Percentiles rank a stretch among this genome's conserved stretches.
Conservation (phyloP, 805 yeast species). For the Spathaspora hagerdaliae region DNA sequence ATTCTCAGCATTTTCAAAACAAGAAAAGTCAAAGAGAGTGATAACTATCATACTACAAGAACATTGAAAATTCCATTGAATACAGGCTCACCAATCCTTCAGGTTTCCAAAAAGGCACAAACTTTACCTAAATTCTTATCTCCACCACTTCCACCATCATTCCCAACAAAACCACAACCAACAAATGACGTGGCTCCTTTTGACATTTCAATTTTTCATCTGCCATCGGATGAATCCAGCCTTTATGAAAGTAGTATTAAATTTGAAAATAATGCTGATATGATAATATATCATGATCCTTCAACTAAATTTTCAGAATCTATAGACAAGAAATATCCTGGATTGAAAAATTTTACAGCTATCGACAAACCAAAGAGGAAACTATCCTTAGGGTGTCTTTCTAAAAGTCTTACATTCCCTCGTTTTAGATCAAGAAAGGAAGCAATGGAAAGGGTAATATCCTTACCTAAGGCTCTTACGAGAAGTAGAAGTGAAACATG, state of each 20-base stretch:
- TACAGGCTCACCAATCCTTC: not conserved
- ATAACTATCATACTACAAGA: not conserved
- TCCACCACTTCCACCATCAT: not conserved
- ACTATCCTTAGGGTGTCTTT: not conserved
- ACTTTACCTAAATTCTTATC: not conserved
- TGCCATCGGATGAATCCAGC: not conserved
- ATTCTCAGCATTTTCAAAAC: not conserved
- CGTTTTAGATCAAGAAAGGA: not conserved
- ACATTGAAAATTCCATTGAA: not conserved
- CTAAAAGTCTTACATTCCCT: slow-evolving; percentile 1
- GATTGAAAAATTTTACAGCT: not conserved
- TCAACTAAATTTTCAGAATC: not conserved
- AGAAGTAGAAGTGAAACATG: not conserved
- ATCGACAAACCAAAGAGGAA: not conserved
- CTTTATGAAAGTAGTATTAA: not conserved
- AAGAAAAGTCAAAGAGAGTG: not conserved
- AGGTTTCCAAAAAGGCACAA: not conserved
- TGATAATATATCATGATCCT: not conserved
- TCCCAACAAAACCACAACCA: not conserved
- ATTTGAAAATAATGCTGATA: slow-evolving; percentile 1
- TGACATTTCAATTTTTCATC: not conserved
- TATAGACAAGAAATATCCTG: not conserved
- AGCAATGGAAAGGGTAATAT: not conserved
- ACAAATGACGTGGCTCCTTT: not conserved
- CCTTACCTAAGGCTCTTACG: not conserved